phyloP scores from a whole-genome alignment of 2,329 filamentous ascomycete genomes.

The Penicillium griseofulvum region DNA sequence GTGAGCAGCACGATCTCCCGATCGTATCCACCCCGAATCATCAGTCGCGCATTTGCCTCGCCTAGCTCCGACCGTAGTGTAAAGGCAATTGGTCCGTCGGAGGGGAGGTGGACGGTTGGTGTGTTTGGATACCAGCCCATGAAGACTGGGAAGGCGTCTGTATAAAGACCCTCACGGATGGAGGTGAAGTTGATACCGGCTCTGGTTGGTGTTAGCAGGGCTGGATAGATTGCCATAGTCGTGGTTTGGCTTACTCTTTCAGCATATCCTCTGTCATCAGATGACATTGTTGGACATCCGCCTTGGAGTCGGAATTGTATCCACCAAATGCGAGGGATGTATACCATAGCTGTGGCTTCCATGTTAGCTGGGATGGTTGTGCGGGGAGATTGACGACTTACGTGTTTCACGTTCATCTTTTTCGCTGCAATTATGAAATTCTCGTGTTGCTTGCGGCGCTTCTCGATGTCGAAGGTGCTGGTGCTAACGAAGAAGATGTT shows the following conservation, averaged over 20 bases:
- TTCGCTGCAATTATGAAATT: slow-evolving; percentile 56
- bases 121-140: slow-evolving; percentile 44
- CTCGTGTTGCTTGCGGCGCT: slow-evolving; percentile 47
- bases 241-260: slow-evolving; percentile 25
- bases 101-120: slow-evolving; percentile 30
- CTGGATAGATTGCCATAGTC: background rate
- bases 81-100: slow-evolving; percentile 51
- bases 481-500: slow-evolving; percentile 59
- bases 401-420: slow-evolving; percentile 51
- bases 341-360: slow-evolving; percentile 53
- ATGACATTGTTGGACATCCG: slow-evolving; percentile 59
- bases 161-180: slow-evolving; percentile 59
- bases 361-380: slow-evolving; percentile 37
- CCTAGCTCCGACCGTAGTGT: slow-evolving; percentile 54
- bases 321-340: slow-evolving; percentile 59
- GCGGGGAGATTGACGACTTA: slow-evolving; percentile 49
- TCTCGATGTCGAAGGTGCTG: slow-evolving; percentile 50
- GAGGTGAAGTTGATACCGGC: slow-evolving; percentile 51
- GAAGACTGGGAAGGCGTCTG: slow-evolving; percentile 60
- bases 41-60: slow-evolving; percentile 53
- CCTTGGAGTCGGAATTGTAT: slow-evolving; percentile 37
- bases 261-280: slow-evolving; percentile 57
- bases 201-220: slow-evolving; percentile 17
- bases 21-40: slow-evolving; percentile 42
- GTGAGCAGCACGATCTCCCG: slow-evolving; percentile 42